Conservation (phyloP, 805 yeast species). For the Allodekkera sacchari region DNA sequence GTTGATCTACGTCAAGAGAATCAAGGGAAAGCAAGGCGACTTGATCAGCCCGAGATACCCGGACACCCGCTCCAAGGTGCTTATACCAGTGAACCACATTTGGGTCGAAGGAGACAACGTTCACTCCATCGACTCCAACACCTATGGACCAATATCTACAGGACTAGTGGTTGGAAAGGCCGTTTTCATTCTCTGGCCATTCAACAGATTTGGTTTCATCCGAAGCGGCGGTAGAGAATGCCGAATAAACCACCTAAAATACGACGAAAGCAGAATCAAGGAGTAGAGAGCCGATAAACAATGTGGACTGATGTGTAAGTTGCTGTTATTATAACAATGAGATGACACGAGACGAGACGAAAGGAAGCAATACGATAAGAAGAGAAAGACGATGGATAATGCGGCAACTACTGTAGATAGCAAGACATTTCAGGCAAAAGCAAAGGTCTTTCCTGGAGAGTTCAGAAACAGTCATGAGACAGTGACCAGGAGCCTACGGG, state of each 20-base stretch:
- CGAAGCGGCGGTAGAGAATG: constrained; percentile 48
- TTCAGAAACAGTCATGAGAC: no score
- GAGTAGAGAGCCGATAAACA: neutral
- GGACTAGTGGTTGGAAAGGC: constrained; percentile 79
- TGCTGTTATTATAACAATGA: neutral
- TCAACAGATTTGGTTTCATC: constrained; percentile 41
- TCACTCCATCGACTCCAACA: constrained; percentile 78
- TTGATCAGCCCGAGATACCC: constrained; percentile 50
- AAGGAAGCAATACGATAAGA: no score
- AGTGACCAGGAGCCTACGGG: no score
- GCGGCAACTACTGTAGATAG: no score
- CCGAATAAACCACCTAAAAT: constrained; percentile 20
- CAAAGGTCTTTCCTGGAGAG: no score
- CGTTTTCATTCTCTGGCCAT: constrained; percentile 62
- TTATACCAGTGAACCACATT: constrained; percentile 69
- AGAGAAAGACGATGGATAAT: no score
- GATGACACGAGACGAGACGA: constrained; percentile 1
- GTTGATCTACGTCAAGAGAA: constrained; percentile 67
- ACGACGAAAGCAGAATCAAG: no score
- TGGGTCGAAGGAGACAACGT: constrained; percentile 96
- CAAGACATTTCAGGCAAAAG: no score
- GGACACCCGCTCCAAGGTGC: constrained; percentile 55
- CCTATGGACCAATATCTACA: constrained; percentile 79
- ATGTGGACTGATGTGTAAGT: neutral
- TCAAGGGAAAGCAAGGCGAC: constrained; percentile 72